Evolutionary conservation across 1,139 yeast species (phyloP).

Genomic region (Saccharomyces hybrid): DNA sequence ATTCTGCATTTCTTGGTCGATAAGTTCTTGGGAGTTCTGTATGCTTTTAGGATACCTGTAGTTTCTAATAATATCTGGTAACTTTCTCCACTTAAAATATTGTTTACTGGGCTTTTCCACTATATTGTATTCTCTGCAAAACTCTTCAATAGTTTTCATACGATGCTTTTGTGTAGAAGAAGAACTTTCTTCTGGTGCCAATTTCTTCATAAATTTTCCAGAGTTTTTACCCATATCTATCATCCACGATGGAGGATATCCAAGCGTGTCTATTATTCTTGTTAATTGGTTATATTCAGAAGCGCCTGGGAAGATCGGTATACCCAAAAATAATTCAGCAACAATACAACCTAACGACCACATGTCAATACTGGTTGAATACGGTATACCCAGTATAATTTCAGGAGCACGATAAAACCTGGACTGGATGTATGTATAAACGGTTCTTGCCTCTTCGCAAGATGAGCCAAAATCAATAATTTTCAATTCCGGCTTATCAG

Average conservation of each 20-base stretch:
- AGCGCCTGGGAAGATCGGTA: constrained; percentile 92
- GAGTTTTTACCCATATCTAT: constrained; percentile 89
- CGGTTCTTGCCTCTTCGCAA: constrained; percentile 82
- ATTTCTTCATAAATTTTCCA: constrained; percentile 55
- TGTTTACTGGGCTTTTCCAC: constrained; percentile 77
- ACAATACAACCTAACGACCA: constrained; percentile 98
- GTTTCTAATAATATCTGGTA: constrained; percentile 69
- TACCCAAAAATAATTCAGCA: constrained; percentile 85
- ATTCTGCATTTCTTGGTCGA: constrained; percentile 66
- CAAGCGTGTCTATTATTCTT: constrained; percentile 76
- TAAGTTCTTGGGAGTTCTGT: constrained; percentile 53
- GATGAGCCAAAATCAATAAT: constrained; percentile 97
- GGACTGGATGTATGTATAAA: constrained; percentile 91
- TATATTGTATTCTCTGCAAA: constrained; percentile 46
- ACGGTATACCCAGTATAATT: constrained; percentile 83
- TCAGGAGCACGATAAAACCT: constrained; percentile 96
- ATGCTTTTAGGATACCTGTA: constrained; percentile 68
- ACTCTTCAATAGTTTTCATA: constrained; percentile 53
- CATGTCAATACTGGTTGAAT: constrained; percentile 90
- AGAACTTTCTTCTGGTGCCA: constrained; percentile 33
- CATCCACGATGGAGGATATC: constrained; percentile 93
- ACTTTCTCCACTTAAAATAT: constrained; percentile 67
- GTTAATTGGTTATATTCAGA: constrained; percentile 87
- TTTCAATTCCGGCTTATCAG: constrained; percentile 83
- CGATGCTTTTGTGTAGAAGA: constrained; percentile 37